These are phyloP conservation scores for Bryum argenteum DNA, from an alignment of 225 moss, liverwort and hornwort species.

Conservation along the genomic window DNA sequence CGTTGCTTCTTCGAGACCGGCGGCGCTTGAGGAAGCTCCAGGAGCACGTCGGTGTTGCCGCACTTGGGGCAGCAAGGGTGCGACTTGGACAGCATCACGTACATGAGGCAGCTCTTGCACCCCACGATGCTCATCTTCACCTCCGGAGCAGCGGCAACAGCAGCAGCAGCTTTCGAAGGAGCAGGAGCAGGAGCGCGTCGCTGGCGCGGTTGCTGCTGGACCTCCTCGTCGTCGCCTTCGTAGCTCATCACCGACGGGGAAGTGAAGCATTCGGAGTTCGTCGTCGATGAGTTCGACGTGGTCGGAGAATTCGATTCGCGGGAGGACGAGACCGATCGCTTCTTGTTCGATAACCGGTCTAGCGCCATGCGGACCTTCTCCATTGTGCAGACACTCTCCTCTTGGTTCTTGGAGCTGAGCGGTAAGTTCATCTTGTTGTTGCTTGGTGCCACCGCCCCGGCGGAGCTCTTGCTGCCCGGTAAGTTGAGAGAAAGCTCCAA, in stretches of 20 bases:
- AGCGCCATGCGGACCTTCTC: slow-evolving; percentile 65
- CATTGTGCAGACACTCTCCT: slow-evolving; percentile 64
- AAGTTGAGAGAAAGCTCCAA: slow-evolving; percentile 47
- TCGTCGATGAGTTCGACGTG: slow-evolving; percentile 24
- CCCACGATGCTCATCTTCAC: slow-evolving; percentile 72
- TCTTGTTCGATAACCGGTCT: slow-evolving; percentile 44
- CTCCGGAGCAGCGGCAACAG: slow-evolving; percentile 1
- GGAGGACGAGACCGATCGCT: slow-evolving; percentile 31
- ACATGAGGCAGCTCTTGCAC: slow-evolving; percentile 75
- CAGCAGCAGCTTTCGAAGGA: background rate
- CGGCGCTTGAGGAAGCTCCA: slow-evolving; percentile 36
- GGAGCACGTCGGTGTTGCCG: slow-evolving; percentile 61
- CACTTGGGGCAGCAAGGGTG: slow-evolving; percentile 79
- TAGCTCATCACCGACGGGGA: slow-evolving; percentile 78
- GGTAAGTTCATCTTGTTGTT: too few relatives aligned
- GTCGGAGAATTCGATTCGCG: slow-evolving; percentile 37
- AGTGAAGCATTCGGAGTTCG: slow-evolving; percentile 46
- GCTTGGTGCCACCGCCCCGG: too few relatives aligned
- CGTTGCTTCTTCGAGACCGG: slow-evolving; percentile 49
- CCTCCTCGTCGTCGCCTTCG: slow-evolving; percentile 51
- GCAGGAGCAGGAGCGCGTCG: background rate
- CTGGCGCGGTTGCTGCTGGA: slow-evolving; percentile 32
- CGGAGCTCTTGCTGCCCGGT: slow-evolving; percentile 22
- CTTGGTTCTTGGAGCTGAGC: slow-evolving; percentile 17
- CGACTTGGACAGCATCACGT: slow-evolving; percentile 70